These are phyloP conservation scores for Trichocladium antarcticum DNA, from an alignment of 495 filamentous ascomycete species.

Conservation along the genomic window DNA sequence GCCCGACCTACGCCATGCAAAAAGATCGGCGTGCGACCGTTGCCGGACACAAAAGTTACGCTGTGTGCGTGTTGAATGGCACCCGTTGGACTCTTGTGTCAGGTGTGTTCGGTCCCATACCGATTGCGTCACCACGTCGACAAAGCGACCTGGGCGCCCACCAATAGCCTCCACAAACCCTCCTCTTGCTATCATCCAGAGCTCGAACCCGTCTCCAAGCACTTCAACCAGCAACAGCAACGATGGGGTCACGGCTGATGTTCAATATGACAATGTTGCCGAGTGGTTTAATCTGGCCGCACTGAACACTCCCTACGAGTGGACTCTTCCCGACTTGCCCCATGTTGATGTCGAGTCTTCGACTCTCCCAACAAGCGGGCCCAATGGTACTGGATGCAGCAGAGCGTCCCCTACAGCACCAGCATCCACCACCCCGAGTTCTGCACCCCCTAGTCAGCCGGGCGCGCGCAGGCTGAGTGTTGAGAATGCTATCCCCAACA, in stretches of 20 bases:
- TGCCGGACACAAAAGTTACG: not conserved
- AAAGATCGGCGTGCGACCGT: not conserved
- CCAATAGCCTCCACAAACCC: not conserved
- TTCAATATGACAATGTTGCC: not conserved
- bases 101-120: not conserved
- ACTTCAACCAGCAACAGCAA: not conserved
- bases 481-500: too few relatives aligned
- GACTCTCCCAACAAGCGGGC: not conserved
- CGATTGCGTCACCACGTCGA: not conserved
- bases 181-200: not conserved
- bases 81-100: not conserved
- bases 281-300: not conserved
- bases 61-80: not conserved
- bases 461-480: too few relatives aligned
- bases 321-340: not conserved
- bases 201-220: not conserved
- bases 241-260: not conserved
- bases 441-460: too few relatives aligned
- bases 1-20: not conserved
- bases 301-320: not conserved
- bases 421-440: not conserved
- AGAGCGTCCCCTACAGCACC: not conserved
- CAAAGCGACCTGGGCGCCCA: not conserved
- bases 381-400: not conserved
- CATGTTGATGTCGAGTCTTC: not conserved